These are phyloP conservation scores for Serendipita sp. DNA, from an alignment of 768 basidiomycete species.

Conservation along the genomic window DNA sequence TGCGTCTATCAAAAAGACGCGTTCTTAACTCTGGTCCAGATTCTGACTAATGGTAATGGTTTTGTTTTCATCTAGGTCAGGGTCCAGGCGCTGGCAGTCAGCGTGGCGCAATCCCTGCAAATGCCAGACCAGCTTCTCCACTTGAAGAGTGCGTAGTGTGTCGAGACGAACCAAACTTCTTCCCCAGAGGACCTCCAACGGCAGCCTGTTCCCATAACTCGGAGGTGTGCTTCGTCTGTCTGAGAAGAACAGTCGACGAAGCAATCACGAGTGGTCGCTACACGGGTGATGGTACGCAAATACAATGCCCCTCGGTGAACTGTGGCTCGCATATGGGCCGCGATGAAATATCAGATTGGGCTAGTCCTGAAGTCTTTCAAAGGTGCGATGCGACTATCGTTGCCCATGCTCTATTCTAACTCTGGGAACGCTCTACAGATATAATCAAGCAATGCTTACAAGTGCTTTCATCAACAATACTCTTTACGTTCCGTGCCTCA, in stretches of 20 bases:
- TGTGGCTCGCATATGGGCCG: background rate
- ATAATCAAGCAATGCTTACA: background rate
- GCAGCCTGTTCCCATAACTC: background rate
- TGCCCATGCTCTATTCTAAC: background rate
- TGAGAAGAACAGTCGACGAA: background rate
- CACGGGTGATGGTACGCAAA: background rate
- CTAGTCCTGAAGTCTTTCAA: background rate
- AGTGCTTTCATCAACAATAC: background rate
- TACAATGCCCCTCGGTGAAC: background rate
- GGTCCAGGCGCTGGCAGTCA: too few species aligned
- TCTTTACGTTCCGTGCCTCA: background rate
- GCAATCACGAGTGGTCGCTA: background rate
- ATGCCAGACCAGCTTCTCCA: background rate
- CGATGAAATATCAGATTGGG: background rate
- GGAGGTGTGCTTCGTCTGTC: background rate
- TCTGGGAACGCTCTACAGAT: background rate
- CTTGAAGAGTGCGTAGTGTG: background rate
- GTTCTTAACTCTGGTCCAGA: too few species aligned
- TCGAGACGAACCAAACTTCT: background rate
- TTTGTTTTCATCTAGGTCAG: too few species aligned
- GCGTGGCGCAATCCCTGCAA: background rate
- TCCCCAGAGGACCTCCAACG: background rate
- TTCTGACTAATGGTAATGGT: too few species aligned
- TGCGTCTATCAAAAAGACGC: too few species aligned
- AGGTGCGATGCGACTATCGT: background rate